Base-by-base conservation (phyloP, 495 filamentous ascomycete species). In the Neurospora terricola region DNA sequence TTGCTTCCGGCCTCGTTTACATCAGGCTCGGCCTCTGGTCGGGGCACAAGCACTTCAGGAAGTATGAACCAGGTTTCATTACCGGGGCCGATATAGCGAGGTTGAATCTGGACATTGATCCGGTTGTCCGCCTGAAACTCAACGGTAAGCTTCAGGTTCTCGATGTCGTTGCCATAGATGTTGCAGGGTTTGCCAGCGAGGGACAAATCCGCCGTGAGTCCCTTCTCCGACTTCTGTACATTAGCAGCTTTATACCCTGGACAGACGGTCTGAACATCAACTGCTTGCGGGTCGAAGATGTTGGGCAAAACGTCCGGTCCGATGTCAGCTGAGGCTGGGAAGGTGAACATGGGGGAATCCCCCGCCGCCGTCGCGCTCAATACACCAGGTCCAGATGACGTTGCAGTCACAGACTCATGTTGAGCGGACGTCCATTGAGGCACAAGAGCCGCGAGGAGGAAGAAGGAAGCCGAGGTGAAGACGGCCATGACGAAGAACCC, bases 21-120 rank as follows among this genome's bases (percentile, higher is more conserved):
- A 73, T 80, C 73, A 1, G 78, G 74, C 59, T 88, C 85, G 48
- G 85, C 77, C 6, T 81, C 82, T 4, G 92, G 88, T 59, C 87
- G 84, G 4, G 88, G 87, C 5, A 96, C 86, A 11, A 92, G 76
- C 18, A 86, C 81, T 70, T 91, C 88, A 0, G 92, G 86, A 27
- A 94, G 82, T 37, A 90, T 76, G 75, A 90, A 94, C 85, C 90
- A 91, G 1, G 90, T 90, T 48, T 81, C 83, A 76, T 95, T 94
- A 5, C 86, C 87, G 6, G 83, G 75, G 72, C 88, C 88, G 36
- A 93, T 80, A 72, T 90, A 84, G 8, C 88, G 86, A 1, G 93
- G 93, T 18, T 87, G 87, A 72, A 97, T 95, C 77, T 92, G 88
- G 72, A 96, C 85, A 82, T 95, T 92, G 8, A 96, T 85, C 2